Conservation (phyloP, 208 protist species). For the Acanthamoeba quina region DNA sequence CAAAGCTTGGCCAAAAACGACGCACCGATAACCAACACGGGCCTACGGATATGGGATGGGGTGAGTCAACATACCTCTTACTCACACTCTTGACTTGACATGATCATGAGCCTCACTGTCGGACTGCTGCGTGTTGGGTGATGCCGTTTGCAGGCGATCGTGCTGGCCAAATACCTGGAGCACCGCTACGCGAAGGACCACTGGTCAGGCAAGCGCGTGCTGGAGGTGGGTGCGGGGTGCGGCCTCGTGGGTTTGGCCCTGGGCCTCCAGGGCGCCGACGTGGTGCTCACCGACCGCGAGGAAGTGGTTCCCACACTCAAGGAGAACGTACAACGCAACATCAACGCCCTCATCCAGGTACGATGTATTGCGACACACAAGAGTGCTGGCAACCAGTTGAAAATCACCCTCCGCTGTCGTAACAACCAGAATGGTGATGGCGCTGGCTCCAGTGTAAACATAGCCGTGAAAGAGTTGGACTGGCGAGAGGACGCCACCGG, state of each 20-base stretch:
- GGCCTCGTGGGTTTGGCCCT: conserved; percentile 41
- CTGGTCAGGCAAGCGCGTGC: conserved; percentile 48
- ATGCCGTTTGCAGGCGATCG: not conserved
- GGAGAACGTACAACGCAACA: conserved; percentile 5
- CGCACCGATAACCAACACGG: conserved; percentile 16
- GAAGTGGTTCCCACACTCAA: conserved; percentile 26
- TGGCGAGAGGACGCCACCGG: conserved; percentile 7
- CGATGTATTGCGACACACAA: not conserved
- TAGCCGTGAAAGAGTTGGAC: not conserved
- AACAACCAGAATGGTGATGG: not conserved
- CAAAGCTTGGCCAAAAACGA: not conserved
- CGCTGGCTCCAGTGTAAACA: not conserved
- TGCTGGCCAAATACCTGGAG: conserved; percentile 60
- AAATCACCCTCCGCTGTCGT: too few relatives aligned
- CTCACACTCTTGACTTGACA: not conserved
- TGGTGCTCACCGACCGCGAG: not conserved
- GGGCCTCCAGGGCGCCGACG: conserved; percentile 22
- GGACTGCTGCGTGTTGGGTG: not conserved
- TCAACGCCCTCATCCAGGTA: not conserved
- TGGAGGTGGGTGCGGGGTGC: conserved; percentile 49
- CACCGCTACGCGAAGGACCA: not conserved
- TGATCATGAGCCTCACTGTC: not conserved
- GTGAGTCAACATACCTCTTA: not conserved
- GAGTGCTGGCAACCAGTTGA: too few relatives aligned
- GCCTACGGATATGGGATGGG: conserved; percentile 32